phyloP scores from a whole-genome alignment of 805 yeast species.

The Teunomyces gatunensis region DNA sequence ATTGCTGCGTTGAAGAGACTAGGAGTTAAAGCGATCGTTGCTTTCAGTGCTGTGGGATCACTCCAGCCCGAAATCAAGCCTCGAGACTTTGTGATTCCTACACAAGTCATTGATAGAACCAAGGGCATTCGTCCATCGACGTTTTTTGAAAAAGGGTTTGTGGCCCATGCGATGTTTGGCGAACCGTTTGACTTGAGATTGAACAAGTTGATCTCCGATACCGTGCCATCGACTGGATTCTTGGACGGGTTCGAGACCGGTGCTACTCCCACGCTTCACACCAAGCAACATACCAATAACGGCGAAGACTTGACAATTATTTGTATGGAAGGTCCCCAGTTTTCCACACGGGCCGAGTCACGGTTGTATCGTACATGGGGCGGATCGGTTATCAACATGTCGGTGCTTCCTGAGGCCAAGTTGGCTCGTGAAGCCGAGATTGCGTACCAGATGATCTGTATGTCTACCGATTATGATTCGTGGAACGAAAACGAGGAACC shows the following conservation, averaged over 20 bases:
- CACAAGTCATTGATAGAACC: constrained; percentile 94
- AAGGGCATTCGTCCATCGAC: constrained; percentile 91
- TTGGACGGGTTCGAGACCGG: constrained; percentile 51
- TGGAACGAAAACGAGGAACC: constrained; percentile 96
- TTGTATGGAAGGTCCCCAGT: constrained; percentile 99
- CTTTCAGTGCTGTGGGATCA: constrained; percentile 96
- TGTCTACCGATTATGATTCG: constrained; percentile 98
- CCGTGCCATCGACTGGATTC: constrained; percentile 42
- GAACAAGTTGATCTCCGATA: constrained; percentile 60
- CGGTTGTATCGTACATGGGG: constrained; percentile 83
- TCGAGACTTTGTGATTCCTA: constrained; percentile 94
- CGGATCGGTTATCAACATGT: constrained; percentile 95
- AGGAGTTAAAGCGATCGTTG: constrained; percentile 84
- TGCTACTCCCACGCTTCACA: constrained; percentile 52
- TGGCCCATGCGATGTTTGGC: constrained; percentile 96
- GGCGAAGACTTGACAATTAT: constrained; percentile 77
- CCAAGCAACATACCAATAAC: constrained; percentile 53
- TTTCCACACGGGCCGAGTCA: constrained; percentile 95
- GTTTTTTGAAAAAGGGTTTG: constrained; percentile 88
- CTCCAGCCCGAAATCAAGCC: constrained; percentile 86
- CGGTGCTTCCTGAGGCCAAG: constrained; percentile 95
- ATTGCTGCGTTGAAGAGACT: constrained; percentile 90
- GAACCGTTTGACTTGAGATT: constrained; percentile 88
- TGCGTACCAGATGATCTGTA: constrained; percentile 95
- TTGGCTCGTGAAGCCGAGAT: constrained; percentile 97